phyloP scores from a whole-genome alignment of 176 grass and related monocot species.

The Microstegium vimineum region DNA sequence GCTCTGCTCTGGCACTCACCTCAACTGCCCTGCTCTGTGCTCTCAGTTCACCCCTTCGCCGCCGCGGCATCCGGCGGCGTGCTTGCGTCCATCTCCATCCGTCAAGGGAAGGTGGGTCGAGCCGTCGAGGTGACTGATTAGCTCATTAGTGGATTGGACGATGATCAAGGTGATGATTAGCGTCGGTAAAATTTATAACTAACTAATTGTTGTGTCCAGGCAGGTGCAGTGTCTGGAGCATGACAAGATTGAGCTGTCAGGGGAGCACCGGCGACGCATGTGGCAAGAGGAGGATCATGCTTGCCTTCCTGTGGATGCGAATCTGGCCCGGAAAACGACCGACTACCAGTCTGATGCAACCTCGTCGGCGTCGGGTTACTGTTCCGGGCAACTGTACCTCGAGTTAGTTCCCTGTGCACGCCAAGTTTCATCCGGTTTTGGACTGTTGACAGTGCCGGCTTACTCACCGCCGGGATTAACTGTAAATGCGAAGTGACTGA shows the following conservation, averaged over 20 bases:
- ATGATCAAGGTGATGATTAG: neutral
- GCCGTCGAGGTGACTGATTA: neutral
- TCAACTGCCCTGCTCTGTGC: neutral
- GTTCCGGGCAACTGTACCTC: neutral
- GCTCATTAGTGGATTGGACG: neutral
- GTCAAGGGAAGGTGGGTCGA: too few relatives aligned
- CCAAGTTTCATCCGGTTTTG: neutral
- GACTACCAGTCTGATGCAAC: conserved; percentile 10
- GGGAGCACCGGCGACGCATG: neutral
- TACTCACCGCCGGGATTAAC: neutral
- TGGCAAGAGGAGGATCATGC: neutral
- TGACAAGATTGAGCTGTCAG: neutral
- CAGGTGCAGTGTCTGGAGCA: neutral
- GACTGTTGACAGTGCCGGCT: neutral
- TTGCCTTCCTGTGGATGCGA: neutral
- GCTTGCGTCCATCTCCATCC: neutral
- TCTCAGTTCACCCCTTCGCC: neutral
- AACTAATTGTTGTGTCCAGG: neutral
- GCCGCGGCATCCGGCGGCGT: neutral
- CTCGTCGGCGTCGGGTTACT: neutral
- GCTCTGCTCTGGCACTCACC: neutral
- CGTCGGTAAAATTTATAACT: neutral
- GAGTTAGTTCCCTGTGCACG: neutral
- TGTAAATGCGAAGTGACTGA: neutral
- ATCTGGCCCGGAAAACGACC: conserved; percentile 21